These are phyloP conservation scores for Erysimum pusillum DNA, from an alignment of 441 rosid genomes.

Conservation along the genomic window DNA sequence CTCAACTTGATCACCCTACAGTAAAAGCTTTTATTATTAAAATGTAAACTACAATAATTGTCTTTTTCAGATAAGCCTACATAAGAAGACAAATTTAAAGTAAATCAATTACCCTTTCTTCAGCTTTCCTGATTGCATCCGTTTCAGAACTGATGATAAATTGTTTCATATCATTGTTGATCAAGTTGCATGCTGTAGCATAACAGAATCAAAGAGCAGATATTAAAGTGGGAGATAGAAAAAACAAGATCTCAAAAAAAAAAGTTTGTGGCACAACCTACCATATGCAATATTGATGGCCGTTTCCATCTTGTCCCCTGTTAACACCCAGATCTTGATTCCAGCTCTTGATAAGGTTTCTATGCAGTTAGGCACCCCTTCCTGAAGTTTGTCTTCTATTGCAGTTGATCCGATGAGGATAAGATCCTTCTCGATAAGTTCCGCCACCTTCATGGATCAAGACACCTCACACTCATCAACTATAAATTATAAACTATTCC, in stretches of 20 bases:
- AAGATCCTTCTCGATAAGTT: constrained; percentile 93
- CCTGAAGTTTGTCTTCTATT: constrained; percentile 99
- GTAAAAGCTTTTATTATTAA: constrained; percentile 61
- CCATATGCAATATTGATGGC: constrained; percentile 99
- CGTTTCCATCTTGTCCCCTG: constrained; percentile 99
- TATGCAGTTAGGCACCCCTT: constrained; percentile 98
- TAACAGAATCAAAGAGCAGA: constrained; percentile 39
- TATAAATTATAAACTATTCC: constrained; percentile 24
- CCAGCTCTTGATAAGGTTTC: constrained; percentile 99
- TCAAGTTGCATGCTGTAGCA: constrained; percentile 92
- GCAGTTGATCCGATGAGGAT: constrained; percentile 95
- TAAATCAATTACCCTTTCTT: constrained; percentile 72
- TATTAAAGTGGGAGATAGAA: constrained; percentile 36
- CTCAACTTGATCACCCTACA: constrained; percentile 57
- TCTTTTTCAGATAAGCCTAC: constrained; percentile 73
- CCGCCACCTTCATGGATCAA: constrained; percentile 79
- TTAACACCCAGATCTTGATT: constrained; percentile 98
- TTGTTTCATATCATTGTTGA: constrained; percentile 96
- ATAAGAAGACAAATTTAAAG: constrained; percentile 64
- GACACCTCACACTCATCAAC: constrained; percentile 31
- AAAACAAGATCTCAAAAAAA: constrained; percentile 19
- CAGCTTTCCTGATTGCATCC: constrained; percentile 89
- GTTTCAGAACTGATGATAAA: constrained; percentile 96
- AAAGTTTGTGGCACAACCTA: constrained; percentile 44
- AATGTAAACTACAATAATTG: constrained; percentile 64